Conservation (phyloP, 495 filamentous ascomycete genomes). For the Parathielavia appendiculata region DNA sequence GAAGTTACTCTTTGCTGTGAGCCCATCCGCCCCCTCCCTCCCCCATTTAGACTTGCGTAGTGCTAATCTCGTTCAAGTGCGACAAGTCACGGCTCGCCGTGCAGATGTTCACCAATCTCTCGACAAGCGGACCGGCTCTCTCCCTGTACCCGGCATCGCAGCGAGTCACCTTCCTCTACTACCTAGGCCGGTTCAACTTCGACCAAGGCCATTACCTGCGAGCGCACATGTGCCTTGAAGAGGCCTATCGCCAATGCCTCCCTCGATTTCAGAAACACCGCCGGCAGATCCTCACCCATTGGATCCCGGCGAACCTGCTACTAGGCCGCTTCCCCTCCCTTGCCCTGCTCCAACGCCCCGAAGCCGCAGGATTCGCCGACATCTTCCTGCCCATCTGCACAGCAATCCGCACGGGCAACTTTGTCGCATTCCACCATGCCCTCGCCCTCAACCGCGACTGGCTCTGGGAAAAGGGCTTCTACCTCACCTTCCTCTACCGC, state of each 20-base stretch:
- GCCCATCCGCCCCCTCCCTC: constrained; percentile 4
- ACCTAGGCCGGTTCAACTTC: constrained; percentile 85
- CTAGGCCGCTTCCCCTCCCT: constrained; percentile 77
- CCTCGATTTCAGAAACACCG: constrained; percentile 62
- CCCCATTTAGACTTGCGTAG: background rate
- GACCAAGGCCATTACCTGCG: constrained; percentile 72
- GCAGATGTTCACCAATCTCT: constrained; percentile 86
- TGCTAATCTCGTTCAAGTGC: constrained; percentile 39
- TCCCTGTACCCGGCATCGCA: constrained; percentile 78
- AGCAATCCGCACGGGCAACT: constrained; percentile 73
- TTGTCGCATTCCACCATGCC: constrained; percentile 67
- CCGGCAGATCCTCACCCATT: constrained; percentile 73
- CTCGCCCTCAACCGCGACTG: constrained; percentile 53
- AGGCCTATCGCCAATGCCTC: constrained; percentile 76
- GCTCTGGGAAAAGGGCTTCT: constrained; percentile 71
- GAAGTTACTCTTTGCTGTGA: constrained; percentile 79
- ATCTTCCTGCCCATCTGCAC: constrained; percentile 69
- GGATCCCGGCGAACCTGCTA: constrained; percentile 76
- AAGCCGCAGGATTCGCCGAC: constrained; percentile 62
- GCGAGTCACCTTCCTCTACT: constrained; percentile 88
- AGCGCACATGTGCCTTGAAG: constrained; percentile 66
- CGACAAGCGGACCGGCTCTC: constrained; percentile 72
- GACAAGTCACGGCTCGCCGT: constrained; percentile 62
- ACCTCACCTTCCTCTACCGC: constrained; percentile 64
- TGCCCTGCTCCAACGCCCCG: constrained; percentile 60